A percentile compares a stretch with the other conserved stretches of the same genome.
phyloP scores from a whole-genome alignment of 2,329 filamentous ascomycete genomes.

The Fusarium paranaense region DNA sequence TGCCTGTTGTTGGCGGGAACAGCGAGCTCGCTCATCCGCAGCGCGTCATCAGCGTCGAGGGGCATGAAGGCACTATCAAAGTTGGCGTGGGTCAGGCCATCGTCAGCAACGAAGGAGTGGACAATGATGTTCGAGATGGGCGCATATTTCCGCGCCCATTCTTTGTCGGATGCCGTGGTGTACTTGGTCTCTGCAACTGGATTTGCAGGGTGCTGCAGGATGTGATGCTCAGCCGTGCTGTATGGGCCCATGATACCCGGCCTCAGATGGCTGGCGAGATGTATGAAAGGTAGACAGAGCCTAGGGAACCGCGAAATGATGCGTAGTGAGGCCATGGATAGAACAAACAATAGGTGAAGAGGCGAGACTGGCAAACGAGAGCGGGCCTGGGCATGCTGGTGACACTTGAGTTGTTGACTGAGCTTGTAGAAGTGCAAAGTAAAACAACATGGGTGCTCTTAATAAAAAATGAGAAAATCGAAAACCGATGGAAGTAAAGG shows the following conservation, averaged over 20 bases:
- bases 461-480: neutral
- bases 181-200: neutral
- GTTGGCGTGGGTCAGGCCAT: neutral
- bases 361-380: neutral
- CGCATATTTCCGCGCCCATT: neutral
- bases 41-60: neutral
- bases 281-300: neutral
- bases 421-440: neutral
- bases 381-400: neutral
- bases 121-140: neutral
- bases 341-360: neutral
- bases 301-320: neutral
- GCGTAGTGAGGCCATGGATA: neutral
- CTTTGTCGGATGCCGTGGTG: neutral
- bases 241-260: neutral
- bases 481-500: too few species aligned
- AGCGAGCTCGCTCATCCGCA: neutral
- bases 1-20: neutral
- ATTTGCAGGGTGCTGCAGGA: neutral
- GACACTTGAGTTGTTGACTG: neutral
- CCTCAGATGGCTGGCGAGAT: neutral
- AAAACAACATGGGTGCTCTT: neutral
- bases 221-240: neutral
- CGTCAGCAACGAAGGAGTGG: neutral
- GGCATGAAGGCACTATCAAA: neutral